Base-by-base conservation (phyloP, 192 early-diverging fungal species). In the Backusella morwellensis region DNA sequence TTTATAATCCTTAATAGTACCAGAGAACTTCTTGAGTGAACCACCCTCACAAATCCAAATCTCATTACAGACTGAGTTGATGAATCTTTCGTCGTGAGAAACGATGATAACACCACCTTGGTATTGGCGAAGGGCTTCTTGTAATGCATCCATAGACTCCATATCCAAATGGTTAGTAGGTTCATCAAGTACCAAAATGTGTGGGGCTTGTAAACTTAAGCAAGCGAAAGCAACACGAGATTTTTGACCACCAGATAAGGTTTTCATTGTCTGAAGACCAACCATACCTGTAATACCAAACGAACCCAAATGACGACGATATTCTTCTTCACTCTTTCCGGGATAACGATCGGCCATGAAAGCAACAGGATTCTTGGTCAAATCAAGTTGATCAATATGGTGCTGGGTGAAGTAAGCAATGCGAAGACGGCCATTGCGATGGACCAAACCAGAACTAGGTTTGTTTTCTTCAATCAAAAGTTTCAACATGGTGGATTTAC, bases 281-380 rank as follows among this genome's bases (percentile, higher is more conserved):
- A 94, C 95, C 89, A 95, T 97, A 5, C 98, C 98, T 21, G 97
- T 95, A 66, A 99, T 92, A 73, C 98, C 98, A 81, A 97, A 99
- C 11, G 93, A 86, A 70, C 95, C 98, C 77, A 99, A 82, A 72
- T 97, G 91, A 21, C 96, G 84, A 77, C 98, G 93, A 83, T 98
- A 98, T 77, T 99, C 98, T 84, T 99, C 97, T 70, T 99, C 97
- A 9, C 86, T 87, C 83, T 91, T 91, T 11, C 97, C 97, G 6
- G 98, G 97, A 85, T 90, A 99, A 80, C 91, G 93, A 68, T 87
- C 88, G 63, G 89, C 88, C 88, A 99, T 88, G 75, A 96, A 97
- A n/a, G 90, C 93, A 26, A 98, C 97, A 7, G 95, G 90, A 17
- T 91, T 91, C 63, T 87, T 85, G 34, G 83, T 92, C 38, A 99